These are phyloP conservation scores for Pleodorina starrii DNA, from an alignment of 139 green algal species.

Conservation along the genomic window DNA sequence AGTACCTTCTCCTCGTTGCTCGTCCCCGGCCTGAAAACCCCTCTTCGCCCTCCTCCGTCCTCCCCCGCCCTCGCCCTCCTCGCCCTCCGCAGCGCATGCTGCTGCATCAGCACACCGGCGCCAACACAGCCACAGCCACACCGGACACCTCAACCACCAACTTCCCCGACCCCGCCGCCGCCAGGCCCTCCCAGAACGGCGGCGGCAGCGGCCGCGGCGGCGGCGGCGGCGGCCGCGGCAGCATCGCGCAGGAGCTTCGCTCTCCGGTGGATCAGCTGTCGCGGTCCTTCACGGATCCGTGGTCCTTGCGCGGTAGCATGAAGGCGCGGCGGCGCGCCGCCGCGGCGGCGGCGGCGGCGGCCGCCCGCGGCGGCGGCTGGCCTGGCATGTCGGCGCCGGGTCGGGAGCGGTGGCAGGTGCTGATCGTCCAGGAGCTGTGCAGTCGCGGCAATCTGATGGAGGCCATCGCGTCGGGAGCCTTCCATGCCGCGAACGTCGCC, in stretches of 20 bases:
- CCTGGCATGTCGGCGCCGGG: neutral
- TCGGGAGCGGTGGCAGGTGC: constrained; percentile 36
- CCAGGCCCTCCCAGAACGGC: too few species aligned
- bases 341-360: neutral
- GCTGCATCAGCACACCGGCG: too few species aligned
- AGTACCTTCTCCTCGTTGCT: too few species aligned
- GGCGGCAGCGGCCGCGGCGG: too few species aligned
- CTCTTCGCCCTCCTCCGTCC: too few species aligned
- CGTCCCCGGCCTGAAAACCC: too few species aligned
- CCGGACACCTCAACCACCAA: neutral
- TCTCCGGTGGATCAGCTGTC: neutral
- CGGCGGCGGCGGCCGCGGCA: too few species aligned
- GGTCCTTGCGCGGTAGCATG: neutral
- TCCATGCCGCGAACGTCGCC: constrained; percentile 9
- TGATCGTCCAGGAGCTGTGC: constrained; percentile 51
- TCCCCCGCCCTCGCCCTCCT: too few species aligned
- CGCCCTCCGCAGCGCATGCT: neutral
- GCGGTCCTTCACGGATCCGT: constrained; percentile 31
- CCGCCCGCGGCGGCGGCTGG: neutral
- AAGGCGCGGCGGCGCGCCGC: neutral
- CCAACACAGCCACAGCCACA: neutral
- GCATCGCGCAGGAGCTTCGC: too few species aligned
- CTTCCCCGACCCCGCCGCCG: neutral
- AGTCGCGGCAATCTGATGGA: constrained; percentile 29
- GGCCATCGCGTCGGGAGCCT: constrained; percentile 3